These are phyloP conservation scores for Wickerhamiella dianesei DNA, from an alignment of 805 yeast genomes.

Conservation along the genomic window DNA sequence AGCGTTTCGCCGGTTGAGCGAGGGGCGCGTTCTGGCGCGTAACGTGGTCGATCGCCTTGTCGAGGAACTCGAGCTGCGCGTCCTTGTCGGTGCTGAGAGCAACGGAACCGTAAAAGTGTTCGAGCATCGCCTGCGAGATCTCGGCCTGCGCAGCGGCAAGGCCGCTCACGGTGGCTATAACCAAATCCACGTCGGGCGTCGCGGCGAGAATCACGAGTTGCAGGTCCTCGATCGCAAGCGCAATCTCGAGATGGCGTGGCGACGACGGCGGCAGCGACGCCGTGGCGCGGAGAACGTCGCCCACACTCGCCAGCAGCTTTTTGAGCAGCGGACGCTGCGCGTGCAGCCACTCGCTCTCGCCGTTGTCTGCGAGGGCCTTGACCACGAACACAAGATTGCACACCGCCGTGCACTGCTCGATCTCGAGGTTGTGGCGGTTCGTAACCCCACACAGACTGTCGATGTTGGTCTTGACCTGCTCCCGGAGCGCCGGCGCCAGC, in stretches of 20 bases:
- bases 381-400: constrained; percentile 47
- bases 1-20: constrained; percentile 16
- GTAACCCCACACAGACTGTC: constrained; percentile 35
- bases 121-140: constrained; percentile 37
- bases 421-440: constrained; percentile 36
- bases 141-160: constrained; percentile 33
- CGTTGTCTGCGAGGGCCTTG: constrained; percentile 1
- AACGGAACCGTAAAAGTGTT: constrained; percentile 43
- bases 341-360: constrained; percentile 6
- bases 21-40: constrained; percentile 38
- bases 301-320: constrained; percentile 26
- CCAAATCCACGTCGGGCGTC: constrained; percentile 25
- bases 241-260: constrained; percentile 53
- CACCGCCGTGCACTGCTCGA: constrained; percentile 46
- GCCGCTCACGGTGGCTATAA: constrained; percentile 32
- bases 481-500: constrained; percentile 39
- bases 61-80: background rate
- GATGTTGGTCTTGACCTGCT: constrained; percentile 41
- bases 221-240: constrained; percentile 51
- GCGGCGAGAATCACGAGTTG: constrained; percentile 36
- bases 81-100: constrained; percentile 36
- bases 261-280: constrained; percentile 39
- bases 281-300: constrained; percentile 33
- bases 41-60: constrained; percentile 26
- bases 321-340: constrained; percentile 2